Evolutionary conservation across 768 basidiomycete species (phyloP).

Genomic region (Phallus indusiatus): DNA sequence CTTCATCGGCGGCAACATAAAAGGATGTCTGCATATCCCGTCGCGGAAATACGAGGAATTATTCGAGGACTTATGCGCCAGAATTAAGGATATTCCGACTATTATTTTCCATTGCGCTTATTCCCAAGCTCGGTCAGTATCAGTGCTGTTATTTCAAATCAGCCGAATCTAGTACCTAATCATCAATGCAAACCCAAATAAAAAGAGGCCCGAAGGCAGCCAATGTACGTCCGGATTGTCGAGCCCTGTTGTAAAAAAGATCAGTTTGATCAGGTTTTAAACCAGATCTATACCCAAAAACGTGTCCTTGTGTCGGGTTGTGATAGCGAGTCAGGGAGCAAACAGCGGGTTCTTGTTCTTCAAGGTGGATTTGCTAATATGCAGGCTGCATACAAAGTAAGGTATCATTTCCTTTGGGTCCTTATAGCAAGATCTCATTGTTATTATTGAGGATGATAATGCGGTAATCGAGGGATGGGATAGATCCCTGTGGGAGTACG

Average conservation of each 20-base stretch:
- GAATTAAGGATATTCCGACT: constrained; percentile 50
- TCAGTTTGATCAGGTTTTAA: constrained; percentile 2
- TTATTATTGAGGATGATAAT: constrained; percentile 41
- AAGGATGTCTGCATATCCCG: constrained; percentile 50
- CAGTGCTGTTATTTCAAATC: background rate
- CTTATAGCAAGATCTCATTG: background rate
- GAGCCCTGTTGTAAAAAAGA: background rate
- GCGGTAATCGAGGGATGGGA: constrained; percentile 72
- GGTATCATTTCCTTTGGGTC: background rate
- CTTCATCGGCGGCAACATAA: constrained; percentile 71
- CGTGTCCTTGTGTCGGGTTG: constrained; percentile 35
- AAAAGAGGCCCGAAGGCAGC: constrained; percentile 75
- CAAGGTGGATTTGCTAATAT: constrained; percentile 66
- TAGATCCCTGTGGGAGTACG: constrained; percentile 8
- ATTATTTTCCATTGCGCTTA: constrained; percentile 74
- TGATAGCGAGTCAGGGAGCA: constrained; percentile 30
- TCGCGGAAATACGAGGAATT: constrained; percentile 46
- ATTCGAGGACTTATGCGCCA: constrained; percentile 49
- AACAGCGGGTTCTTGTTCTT: constrained; percentile 55
- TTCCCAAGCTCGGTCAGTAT: constrained; percentile 64
- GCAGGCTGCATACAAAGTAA: constrained; percentile 58
- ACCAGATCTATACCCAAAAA: constrained; percentile 61
- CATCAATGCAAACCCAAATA: background rate
- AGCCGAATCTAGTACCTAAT: background rate
- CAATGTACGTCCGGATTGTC: constrained; percentile 34